Evolutionary conservation across 768 basidiomycete genomes (phyloP).

Genomic region (Boletus sp.): DNA sequence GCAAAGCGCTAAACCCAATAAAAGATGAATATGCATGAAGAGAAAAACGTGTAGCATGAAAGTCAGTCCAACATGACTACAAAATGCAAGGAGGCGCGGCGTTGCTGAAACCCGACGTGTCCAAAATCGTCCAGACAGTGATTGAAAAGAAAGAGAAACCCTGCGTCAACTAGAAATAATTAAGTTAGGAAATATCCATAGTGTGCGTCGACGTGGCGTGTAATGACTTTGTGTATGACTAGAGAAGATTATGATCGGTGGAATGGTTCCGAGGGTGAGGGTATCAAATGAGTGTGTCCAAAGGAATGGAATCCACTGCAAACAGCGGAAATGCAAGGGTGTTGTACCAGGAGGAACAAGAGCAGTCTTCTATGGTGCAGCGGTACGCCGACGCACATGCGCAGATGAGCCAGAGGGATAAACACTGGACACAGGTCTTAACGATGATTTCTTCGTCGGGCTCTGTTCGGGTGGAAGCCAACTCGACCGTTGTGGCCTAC

Average conservation of each 20-base stretch:
- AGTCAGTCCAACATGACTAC: constrained; percentile 16
- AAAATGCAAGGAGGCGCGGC: constrained; percentile 10
- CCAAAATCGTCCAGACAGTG: constrained; percentile 19
- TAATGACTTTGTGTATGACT: constrained; percentile 16
- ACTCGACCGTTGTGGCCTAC: constrained; percentile 22
- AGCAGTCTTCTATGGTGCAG: constrained; percentile 19
- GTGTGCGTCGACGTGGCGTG: constrained; percentile 11
- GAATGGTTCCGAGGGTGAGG: constrained; percentile 16
- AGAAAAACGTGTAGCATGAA: constrained; percentile 11
- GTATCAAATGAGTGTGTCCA: constrained; percentile 29
- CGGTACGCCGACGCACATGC: constrained; percentile 18
- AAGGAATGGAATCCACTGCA: constrained; percentile 18
- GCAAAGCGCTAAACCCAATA: constrained; percentile 6
- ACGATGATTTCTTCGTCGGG: constrained; percentile 10
- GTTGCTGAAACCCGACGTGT: constrained; percentile 9
- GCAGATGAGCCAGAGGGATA: constrained; percentile 13
- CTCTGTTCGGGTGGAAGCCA: constrained; percentile 23
- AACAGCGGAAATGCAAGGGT: constrained; percentile 10
- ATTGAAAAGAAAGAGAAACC: constrained; percentile 4
- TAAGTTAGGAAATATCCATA: constrained; percentile 27
- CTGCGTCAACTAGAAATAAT: constrained; percentile 4
- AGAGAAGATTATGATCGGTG: constrained; percentile 16
- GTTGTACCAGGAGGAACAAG: background rate
- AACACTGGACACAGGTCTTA: constrained; percentile 16
- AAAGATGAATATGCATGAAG: constrained; percentile 15